Percentiles rank a stretch among this genome's conserved stretches.
Evolutionary conservation across 2,329 filamentous ascomycete genomes (phyloP).

Genomic region (Fonsecaea pedrosoi): DNA sequence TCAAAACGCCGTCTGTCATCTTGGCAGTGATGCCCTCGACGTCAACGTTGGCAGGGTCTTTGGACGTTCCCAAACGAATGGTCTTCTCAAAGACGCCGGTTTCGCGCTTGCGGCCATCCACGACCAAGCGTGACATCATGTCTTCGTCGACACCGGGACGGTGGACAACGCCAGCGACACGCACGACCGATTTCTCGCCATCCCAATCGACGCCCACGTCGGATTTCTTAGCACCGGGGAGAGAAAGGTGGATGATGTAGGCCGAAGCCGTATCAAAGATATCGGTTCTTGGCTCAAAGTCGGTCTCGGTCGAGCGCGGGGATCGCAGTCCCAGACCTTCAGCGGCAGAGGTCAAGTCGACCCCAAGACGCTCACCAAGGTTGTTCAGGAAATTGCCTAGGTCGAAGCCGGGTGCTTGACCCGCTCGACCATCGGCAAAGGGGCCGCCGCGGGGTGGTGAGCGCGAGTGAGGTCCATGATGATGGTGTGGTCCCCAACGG

Average conservation of each 20-base stretch:
- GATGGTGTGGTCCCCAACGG: slow-evolving; percentile 21
- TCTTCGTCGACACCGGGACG: slow-evolving; percentile 73
- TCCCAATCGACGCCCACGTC: slow-evolving; percentile 81
- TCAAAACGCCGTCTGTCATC: slow-evolving; percentile 78
- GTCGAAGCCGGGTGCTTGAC: slow-evolving; percentile 33
- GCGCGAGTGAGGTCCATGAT: slow-evolving; percentile 35
- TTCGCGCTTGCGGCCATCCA: slow-evolving; percentile 74
- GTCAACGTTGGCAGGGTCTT: slow-evolving; percentile 68
- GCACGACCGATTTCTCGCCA: slow-evolving; percentile 68
- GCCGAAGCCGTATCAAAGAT: slow-evolving; percentile 71
- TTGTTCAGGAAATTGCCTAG: slow-evolving; percentile 42
- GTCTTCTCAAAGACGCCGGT: slow-evolving; percentile 77
- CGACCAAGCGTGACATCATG: slow-evolving; percentile 67
- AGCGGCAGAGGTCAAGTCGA: slow-evolving; percentile 40
- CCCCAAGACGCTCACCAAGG: slow-evolving; percentile 43
- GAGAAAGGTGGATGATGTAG: slow-evolving; percentile 73
- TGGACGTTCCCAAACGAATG: slow-evolving; percentile 62
- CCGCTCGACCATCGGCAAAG: slow-evolving; percentile 22
- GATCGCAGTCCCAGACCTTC: slow-evolving; percentile 39
- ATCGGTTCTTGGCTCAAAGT: slow-evolving; percentile 59
- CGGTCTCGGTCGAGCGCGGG: slow-evolving; percentile 37
- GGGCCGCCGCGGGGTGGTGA: slow-evolving; percentile 34
- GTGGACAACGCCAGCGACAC: slow-evolving; percentile 74
- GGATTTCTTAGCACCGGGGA: slow-evolving; percentile 80
- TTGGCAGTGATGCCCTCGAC: slow-evolving; percentile 72